Percentiles rank a stretch among this genome's conserved stretches.
phyloP scores from a whole-genome alignment of 768 basidiomycete genomes.

The Russula foetens region DNA sequence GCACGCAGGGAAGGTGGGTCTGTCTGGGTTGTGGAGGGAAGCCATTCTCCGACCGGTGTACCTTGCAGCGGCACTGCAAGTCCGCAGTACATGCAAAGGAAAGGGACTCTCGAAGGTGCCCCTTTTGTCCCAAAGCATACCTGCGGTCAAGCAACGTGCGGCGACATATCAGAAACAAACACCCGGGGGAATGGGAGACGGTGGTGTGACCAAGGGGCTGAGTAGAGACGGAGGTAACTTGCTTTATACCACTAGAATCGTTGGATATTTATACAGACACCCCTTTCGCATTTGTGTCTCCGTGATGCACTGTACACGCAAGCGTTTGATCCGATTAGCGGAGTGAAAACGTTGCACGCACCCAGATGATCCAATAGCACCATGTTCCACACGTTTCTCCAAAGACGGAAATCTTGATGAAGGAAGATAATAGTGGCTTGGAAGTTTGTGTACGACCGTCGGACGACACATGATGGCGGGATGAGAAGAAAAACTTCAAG shows the following conservation, averaged over 20 bases:
- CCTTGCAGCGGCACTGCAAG: background rate
- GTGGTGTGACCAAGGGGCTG: background rate
- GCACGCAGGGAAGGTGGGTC: background rate
- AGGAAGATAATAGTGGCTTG: background rate
- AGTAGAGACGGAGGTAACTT: background rate
- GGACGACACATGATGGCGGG: background rate
- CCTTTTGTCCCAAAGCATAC: background rate
- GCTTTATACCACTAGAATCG: too few species aligned
- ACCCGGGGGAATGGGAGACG: background rate
- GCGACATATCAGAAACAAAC: background rate
- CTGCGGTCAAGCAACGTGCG: rapidly evolving
- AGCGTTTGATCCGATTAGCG: background rate
- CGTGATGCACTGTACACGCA: background rate
- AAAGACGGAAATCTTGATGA: background rate
- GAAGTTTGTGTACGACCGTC: background rate
- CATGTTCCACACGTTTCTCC: background rate
- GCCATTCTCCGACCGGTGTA: background rate
- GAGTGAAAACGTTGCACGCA: background rate
- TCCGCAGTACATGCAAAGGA: background rate
- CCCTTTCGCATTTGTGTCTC: background rate
- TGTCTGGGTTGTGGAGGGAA: background rate
- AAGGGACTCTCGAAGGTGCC: background rate
- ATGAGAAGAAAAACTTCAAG: background rate
- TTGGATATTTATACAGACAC: too few species aligned
- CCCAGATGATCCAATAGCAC: too few species aligned